Evolutionary conservation across 1,284 basidiomycete genomes (phyloP).

Genomic region (Trichosporon coremiiforme): DNA sequence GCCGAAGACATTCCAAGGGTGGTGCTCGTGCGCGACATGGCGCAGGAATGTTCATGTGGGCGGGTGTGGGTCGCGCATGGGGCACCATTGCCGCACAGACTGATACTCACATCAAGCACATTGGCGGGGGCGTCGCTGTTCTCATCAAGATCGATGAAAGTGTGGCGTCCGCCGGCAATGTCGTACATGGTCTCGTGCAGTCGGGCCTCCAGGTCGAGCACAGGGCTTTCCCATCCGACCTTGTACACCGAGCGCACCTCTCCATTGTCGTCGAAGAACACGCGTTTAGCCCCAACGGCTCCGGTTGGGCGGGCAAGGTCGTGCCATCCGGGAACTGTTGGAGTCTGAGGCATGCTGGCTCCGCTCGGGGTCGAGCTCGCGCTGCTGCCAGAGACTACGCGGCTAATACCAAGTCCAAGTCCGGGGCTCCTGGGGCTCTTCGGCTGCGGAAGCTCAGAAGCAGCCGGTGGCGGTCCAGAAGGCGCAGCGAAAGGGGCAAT

Average conservation of each 20-base stretch:
- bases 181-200: slow-evolving; percentile 53
- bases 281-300: slow-evolving; percentile 25
- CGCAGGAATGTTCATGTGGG: slow-evolving; percentile 1
- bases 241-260: slow-evolving; percentile 38
- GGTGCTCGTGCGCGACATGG: slow-evolving; percentile 6
- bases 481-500: slow-evolving; percentile 7
- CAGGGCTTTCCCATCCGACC: slow-evolving; percentile 51
- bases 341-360: slow-evolving; percentile 9
- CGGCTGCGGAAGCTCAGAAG: not conserved
- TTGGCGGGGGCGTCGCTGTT: slow-evolving; percentile 34
- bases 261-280: slow-evolving; percentile 24
- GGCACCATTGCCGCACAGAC: slow-evolving; percentile 5
- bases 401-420: slow-evolving; percentile 5
- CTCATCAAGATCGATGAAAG: slow-evolving; percentile 38
- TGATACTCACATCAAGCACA: slow-evolving; percentile 52
- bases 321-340: slow-evolving; percentile 30
- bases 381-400: slow-evolving; percentile 18
- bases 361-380: slow-evolving; percentile 10
- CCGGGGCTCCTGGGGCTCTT: slow-evolving; percentile 7
- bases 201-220: slow-evolving; percentile 51
- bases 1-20: not conserved
- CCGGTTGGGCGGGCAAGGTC: slow-evolving; percentile 29
- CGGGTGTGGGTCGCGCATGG: slow-evolving; percentile 2
- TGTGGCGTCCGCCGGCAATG: slow-evolving; percentile 42
- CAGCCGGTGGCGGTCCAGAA: not conserved